Evolutionary conservation across 208 protist genomes (phyloP).

Genomic region (Wallacemonas sp.): DNA sequence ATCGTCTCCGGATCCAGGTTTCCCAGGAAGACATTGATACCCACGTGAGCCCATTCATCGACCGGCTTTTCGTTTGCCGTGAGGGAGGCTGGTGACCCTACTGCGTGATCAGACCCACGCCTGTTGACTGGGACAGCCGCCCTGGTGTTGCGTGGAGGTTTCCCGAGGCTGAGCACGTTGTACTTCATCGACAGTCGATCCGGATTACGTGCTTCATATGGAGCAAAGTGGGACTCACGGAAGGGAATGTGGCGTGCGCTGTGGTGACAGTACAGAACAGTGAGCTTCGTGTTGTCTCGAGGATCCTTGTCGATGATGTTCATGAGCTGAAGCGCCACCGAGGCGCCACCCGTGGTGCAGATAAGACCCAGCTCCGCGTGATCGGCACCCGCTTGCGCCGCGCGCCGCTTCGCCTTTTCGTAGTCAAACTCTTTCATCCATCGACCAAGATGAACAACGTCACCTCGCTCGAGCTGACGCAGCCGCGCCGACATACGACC

Average conservation of each 20-base stretch:
- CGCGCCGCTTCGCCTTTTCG: conserved; percentile 20
- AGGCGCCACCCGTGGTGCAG: conserved; percentile 75
- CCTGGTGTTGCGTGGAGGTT: too few relatives aligned
- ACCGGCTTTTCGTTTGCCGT: too few relatives aligned
- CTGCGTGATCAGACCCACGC: too few relatives aligned
- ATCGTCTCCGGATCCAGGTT: conserved; percentile 69
- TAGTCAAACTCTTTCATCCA: conserved; percentile 89
- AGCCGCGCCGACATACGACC: conserved; percentile 79
- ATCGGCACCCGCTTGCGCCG: background rate
- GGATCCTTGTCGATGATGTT: conserved; percentile 56
- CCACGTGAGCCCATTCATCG: conserved; percentile 20
- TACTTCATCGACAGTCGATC: conserved; percentile 52
- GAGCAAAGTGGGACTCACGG: conserved; percentile 43
- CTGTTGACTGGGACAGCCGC: too few relatives aligned
- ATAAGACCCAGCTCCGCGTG: conserved; percentile 60
- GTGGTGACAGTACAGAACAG: conserved; percentile 75
- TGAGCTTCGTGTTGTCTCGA: conserved; percentile 42
- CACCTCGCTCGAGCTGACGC: conserved; percentile 65
- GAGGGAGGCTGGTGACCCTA: too few relatives aligned
- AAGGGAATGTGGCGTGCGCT: conserved; percentile 59
- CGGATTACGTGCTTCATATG: conserved; percentile 24
- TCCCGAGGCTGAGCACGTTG: conserved; percentile 49
- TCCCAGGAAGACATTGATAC: conserved; percentile 63
- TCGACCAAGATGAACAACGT: conserved; percentile 75
- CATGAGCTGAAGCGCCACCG: conserved; percentile 85